Base-by-base conservation (phyloP, 192 early-diverging fungal species). In the Lobosporangium transversale region DNA sequence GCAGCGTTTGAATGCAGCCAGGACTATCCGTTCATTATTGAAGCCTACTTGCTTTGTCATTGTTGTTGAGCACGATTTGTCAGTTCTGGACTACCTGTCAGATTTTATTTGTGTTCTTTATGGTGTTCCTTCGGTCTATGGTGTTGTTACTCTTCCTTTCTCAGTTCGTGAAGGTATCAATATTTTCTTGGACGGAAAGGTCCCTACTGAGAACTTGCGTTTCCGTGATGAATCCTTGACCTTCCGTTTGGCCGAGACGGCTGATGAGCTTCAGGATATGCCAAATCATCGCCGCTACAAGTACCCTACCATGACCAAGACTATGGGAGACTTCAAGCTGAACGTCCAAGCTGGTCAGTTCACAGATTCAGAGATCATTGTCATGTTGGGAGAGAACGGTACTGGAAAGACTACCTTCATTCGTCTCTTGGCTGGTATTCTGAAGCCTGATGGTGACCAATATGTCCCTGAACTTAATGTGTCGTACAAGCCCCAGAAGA, bases 21-120 rank as follows among this genome's bases (percentile, higher is more conserved):
- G 87, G 33, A 93, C 95, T 23, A 97, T 98, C 71, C 94, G 96
- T 50, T 87, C 88, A 37, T 78, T 98, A 57, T 84, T 97, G 42
- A 64, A 73, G 21, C 81, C 93, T 20, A 87, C 81, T 10, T 62
- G 86, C 64, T 97, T 97, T 82, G 91, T 98, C 49, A 94, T 98
- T 80, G 94, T 94, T 61, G 95, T 98, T 30, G 96, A 98, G 89
- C 97, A 98, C 93, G 97, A 98, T 94, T 89, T 98, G 84, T 91
- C 91, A 26, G 94, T 98, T 51, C 85, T 98, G 75, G 96, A 98
- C 83, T 98, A 98, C 81, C 86, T 98, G 52, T 98, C 97, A 32
- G 97, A 98, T 80, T 98, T 94, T 74, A 91, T 98, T 62, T 98
- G 96, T 87, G 94, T 97, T 48, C 87, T 98, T n/a, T 98, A 98